Base-by-base conservation (phyloP, 2,329 filamentous ascomycete genomes). In the Apiospora malaysiana region DNA sequence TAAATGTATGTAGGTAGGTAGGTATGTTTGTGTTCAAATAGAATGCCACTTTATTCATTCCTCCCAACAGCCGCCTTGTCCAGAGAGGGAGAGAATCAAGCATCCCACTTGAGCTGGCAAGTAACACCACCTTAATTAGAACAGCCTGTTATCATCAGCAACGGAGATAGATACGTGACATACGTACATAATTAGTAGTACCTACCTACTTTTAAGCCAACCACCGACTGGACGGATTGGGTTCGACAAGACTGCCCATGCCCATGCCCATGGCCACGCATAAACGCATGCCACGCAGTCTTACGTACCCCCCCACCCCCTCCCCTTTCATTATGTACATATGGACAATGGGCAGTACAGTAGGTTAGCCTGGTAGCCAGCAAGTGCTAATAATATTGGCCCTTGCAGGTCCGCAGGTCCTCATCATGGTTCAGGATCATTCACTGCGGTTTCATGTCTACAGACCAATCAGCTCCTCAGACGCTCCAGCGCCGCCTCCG, bases 361-460 rank as follows among this genome's bases (percentile, higher is more conserved):
- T 32, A 32, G 32, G 32, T n/a, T n/a, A n/a, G n/a, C n/a, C n/a
- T n/a, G n/a, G n/a, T n/a, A n/a, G n/a, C n/a, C n/a, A n/a, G n/a
- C n/a, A n/a, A n/a, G n/a, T n/a, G n/a, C 27, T 32, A 21, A 21
- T 4, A 59, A 37, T 63, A 40, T 5, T 40, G 56, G 56, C 27
- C 56, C 56, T 63, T 63, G 56, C 56, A 63, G 56, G 21, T 63
- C 56, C 37, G 56, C 56, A 63, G 56, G 21, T 63, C 56, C 37
- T 63, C 56, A 63, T 40, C 56, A 63, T 63, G 27, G 56, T n/a
- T 32, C 56, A 40, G 56, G 18, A 10, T 59, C 27, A 10, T n/a
- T 40, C 32, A 21, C 56, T 9, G 32, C 18, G 56, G 56, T 63
- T 63, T 63, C 56, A 63, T 21, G 32, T 63, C 56, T 21, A 10